Conservation (phyloP, 78 protist genomes). For the Planoprotostelium fungivorum region DNA sequence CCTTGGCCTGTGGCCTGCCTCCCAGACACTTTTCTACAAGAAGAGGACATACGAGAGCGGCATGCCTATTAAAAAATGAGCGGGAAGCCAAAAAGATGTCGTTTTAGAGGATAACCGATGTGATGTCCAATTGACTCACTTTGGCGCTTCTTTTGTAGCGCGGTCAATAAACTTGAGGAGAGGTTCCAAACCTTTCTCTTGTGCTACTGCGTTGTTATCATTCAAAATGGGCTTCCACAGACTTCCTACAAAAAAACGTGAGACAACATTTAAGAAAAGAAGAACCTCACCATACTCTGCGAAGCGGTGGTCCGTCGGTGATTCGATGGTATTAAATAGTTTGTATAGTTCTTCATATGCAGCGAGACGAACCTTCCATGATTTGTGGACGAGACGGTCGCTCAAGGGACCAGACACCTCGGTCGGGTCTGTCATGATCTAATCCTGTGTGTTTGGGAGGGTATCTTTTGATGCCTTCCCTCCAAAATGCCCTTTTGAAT, state of each 20-base stretch:
- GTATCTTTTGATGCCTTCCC: not conserved
- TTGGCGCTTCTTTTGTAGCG: slow-evolving; percentile 23
- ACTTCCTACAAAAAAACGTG: not conserved
- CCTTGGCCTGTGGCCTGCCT: not conserved
- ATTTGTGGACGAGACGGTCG: slow-evolving; percentile 39
- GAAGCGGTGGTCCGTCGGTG: slow-evolving; percentile 25
- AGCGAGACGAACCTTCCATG: slow-evolving; percentile 42
- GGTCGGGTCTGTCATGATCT: not conserved
- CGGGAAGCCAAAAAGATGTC: too few species aligned
- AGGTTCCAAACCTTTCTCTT: slow-evolving; percentile 41
- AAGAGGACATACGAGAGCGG: not conserved
- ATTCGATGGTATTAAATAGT: slow-evolving; percentile 13
- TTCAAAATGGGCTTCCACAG: slow-evolving; percentile 23
- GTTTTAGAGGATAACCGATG: not conserved
- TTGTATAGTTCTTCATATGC: slow-evolving; percentile 41
- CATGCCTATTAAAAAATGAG: not conserved
- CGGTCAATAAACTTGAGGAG: slow-evolving; percentile 46
- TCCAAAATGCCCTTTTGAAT: not conserved
- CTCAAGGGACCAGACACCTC: slow-evolving; percentile 37
- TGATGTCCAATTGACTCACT: slow-evolving; percentile 3
- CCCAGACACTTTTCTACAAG: not conserved
- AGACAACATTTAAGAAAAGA: not conserved
- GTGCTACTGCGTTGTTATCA: slow-evolving; percentile 47
- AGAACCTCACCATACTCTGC: slow-evolving; percentile 34
- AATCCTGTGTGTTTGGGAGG: not conserved